Base-by-base conservation (phyloP, 2,329 filamentous ascomycete species). In the Cadophora luteo-olivacea region DNA sequence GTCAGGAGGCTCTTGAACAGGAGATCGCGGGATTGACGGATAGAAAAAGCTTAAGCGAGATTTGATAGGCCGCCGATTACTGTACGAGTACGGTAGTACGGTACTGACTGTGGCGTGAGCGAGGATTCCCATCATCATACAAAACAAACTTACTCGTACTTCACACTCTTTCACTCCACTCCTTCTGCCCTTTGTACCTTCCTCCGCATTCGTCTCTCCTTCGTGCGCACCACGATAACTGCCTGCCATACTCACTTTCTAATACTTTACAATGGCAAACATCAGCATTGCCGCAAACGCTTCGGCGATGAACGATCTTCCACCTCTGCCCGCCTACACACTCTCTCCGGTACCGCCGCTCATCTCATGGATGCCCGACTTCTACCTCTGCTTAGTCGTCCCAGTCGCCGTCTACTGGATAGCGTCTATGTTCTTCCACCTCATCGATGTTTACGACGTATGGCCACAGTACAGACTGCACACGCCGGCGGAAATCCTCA, bases 401-500 rank as follows among this genome's bases (percentile, higher is more conserved):
- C 94, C 94, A 36, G 86, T 97, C 69, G 79, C 93, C 75, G 92
- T 91, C 68, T 99, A 99, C 85, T 99, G 96, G 96, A 81, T 83
- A 25, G 82, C 97, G 38, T 98, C 95, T 24, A 81, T 92, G 79
- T 82, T 95, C 78, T 99, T 77, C 67, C 95, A 98, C 83, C 78
- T 90, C 74, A 89, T 98, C 77, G 96, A 99, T 81, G 84, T 89
- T 68, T 90, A 90, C 81, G 93, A 97, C 79, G 83, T 95, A 48
- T 97, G 95, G 79, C 91, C 94, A 22, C 89, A 97, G 76, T 97
- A 98, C 82, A 91, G 96, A 71, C 85, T 99, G 52, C 96, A 99
- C 82, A 98, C 96, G 0, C 96, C 96, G 16, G 94, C 93, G 64
- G 95, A 98, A 81, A 91, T 98, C 71, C 11, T 88, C 93, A 72